These are phyloP conservation scores for Tylopilus balloui DNA, from an alignment of 768 basidiomycete species.

Conservation along the genomic window DNA sequence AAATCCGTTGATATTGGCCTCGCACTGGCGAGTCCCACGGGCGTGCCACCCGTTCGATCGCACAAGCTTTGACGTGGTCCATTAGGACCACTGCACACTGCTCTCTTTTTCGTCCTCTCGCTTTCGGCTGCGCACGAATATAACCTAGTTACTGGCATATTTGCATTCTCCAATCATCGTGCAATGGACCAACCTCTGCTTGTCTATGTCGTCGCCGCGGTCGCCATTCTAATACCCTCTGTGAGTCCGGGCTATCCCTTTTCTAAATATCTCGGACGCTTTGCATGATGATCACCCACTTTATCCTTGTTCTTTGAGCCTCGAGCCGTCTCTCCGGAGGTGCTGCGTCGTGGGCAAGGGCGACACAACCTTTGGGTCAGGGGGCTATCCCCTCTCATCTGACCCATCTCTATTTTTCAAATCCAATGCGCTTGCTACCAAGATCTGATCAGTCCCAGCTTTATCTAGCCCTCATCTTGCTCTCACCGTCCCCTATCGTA, in stretches of 20 bases:
- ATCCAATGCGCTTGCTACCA: too few species aligned
- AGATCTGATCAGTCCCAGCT: constrained; percentile 40
- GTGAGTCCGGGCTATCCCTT: constrained; percentile 23
- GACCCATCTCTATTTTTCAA: background rate
- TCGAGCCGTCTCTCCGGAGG: constrained; percentile 44
- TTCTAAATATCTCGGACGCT: background rate
- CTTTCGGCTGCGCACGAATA: background rate
- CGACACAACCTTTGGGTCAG: constrained; percentile 55
- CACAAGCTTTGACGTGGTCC: too few species aligned
- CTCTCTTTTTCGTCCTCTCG: too few species aligned
- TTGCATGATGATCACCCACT: constrained; percentile 54
- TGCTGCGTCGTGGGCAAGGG: constrained; percentile 59
- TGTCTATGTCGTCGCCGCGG: constrained; percentile 17
- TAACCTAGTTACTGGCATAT: background rate
- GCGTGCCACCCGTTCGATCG: too few species aligned
- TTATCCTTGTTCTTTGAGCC: constrained; percentile 96
- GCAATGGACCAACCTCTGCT: constrained; percentile 26
- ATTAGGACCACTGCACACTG: background rate
- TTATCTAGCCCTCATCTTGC: constrained; percentile 65
- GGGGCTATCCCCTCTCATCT: constrained; percentile 38
- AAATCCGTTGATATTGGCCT: too few species aligned
- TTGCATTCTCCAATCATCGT: background rate
- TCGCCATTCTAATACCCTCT: constrained; percentile 22
- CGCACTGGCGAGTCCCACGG: too few species aligned
- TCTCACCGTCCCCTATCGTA: constrained; percentile 67